Base-by-base conservation (phyloP, 768 basidiomycete genomes). In the Pholiota molesta region DNA sequence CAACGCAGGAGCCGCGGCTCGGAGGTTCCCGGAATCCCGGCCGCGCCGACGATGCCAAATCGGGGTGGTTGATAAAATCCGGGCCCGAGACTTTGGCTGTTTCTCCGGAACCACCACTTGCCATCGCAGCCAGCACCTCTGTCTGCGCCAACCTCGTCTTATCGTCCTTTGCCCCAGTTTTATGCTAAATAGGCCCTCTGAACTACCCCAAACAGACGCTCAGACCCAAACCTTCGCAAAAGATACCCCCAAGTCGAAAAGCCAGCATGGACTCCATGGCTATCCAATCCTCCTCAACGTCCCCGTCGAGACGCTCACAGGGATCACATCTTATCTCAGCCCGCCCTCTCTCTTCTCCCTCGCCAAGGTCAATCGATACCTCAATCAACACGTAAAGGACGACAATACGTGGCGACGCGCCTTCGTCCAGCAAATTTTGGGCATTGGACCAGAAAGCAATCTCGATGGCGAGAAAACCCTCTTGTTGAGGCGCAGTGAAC, bases 381-480 rank as follows among this genome's bases (percentile, higher is more conserved):
- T 92, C 59, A 78, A 81, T 70, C 77, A 81, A 64, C 91, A 92
- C 81, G 76, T 92, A 80, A 82, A 82, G 58, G 82, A 91, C 67
- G 92, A 95, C 62, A 87, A 85, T 68, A 93, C 90, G 37, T 95
- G 92, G 92, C 81, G 83, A 55, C 78, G 85, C 21, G 92, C 93
- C 29, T 92, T 91, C 73, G 76, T 86, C 63, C 83, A 79, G 56
- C 87, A 88, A 71, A 87, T 86, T 69, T 71, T 92, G 47, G 86
- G 84, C 53, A 82, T 92, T 56, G 74, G 79, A 9, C 91, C 91
- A 17, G 90, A 93, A 73, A 74, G 74, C 58, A 83, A 86, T 62
- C 73, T 89, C 33, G 73, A 81, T 62, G 74, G 75, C 44, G 77
- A 72, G 61, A 76, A 75, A 55, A 69, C 83, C 58, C 75, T 91